Conservation (phyloP, 495 filamentous ascomycete species). For the Neurospora sp. region DNA sequence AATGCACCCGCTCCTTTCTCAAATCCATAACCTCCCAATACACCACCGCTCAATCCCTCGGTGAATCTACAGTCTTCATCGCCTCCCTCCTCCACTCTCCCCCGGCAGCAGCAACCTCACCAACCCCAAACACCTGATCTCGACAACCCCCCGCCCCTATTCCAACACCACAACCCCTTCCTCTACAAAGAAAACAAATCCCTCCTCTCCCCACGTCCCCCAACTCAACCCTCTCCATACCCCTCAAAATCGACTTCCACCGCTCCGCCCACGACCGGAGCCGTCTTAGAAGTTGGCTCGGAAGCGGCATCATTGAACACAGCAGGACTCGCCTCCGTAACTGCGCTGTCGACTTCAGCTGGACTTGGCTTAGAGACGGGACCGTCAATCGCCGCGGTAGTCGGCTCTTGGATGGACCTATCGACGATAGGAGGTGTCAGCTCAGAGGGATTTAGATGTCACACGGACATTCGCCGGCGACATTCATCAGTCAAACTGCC, state of each 20-base stretch:
- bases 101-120: background rate
- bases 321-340: too few relatives aligned
- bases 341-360: too few relatives aligned
- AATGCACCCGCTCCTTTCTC: constrained; percentile 11
- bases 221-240: constrained; percentile 4
- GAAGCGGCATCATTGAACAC: too few relatives aligned
- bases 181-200: background rate
- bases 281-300: too few relatives aligned
- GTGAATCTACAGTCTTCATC: background rate
- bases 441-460: too few relatives aligned
- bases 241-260: constrained; percentile 12
- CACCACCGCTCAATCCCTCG: constrained; percentile 6
- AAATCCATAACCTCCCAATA: constrained; percentile 9
- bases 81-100: background rate
- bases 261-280: constrained; percentile 21
- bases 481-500: too few relatives aligned
- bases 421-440: too few relatives aligned
- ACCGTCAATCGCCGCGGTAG: too few relatives aligned
- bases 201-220: background rate
- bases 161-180: background rate
- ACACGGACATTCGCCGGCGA: too few relatives aligned
- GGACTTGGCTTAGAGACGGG: too few relatives aligned
- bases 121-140: too few relatives aligned
- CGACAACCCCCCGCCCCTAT: background rate
- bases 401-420: too few relatives aligned